Evolutionary conservation across 495 filamentous ascomycete genomes (phyloP).

Genomic region (Trichoderma orchidacearum): DNA sequence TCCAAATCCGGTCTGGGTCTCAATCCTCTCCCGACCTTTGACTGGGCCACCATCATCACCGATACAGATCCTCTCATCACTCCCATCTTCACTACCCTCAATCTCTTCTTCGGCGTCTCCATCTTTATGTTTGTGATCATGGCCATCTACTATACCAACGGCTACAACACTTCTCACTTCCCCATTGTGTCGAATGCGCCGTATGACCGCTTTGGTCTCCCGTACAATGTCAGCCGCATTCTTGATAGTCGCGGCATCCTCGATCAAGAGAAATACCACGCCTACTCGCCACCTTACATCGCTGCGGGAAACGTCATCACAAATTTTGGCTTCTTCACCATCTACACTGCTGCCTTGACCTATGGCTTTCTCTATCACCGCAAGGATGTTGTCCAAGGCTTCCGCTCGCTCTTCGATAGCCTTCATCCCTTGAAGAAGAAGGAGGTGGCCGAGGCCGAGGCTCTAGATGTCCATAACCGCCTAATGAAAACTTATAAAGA

Average conservation of each 20-base stretch:
- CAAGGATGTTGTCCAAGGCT: conserved; percentile 22
- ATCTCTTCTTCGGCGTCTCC: conserved; percentile 20
- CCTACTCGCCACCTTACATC: conserved; percentile 25
- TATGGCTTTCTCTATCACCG: conserved; percentile 25
- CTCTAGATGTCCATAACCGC: conserved; percentile 22
- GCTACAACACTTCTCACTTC: conserved; percentile 22
- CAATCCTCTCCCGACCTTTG: conserved; percentile 26
- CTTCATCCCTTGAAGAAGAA: conserved; percentile 10
- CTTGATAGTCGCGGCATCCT: conserved; percentile 23
- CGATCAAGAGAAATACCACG: conserved; percentile 18
- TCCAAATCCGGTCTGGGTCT: conserved; percentile 20
- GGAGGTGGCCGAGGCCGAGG: conserved; percentile 5
- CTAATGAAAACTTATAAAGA: conserved; percentile 25
- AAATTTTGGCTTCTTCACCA: conserved; percentile 27
- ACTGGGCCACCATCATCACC: conserved; percentile 25
- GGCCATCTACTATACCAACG: conserved; percentile 23
- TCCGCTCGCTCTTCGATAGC: conserved; percentile 13
- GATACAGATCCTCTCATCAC: conserved; percentile 24
- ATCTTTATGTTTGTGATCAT: conserved; percentile 16
- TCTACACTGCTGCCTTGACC: conserved; percentile 23
- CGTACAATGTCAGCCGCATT: conserved; percentile 21
- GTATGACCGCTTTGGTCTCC: conserved; percentile 22
- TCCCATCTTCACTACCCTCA: conserved; percentile 29
- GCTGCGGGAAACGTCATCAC: conserved; percentile 17
- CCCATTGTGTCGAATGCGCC: conserved; percentile 24